phyloP scores from a whole-genome alignment of 1,139 yeast species.

The Pichia cactophila region DNA sequence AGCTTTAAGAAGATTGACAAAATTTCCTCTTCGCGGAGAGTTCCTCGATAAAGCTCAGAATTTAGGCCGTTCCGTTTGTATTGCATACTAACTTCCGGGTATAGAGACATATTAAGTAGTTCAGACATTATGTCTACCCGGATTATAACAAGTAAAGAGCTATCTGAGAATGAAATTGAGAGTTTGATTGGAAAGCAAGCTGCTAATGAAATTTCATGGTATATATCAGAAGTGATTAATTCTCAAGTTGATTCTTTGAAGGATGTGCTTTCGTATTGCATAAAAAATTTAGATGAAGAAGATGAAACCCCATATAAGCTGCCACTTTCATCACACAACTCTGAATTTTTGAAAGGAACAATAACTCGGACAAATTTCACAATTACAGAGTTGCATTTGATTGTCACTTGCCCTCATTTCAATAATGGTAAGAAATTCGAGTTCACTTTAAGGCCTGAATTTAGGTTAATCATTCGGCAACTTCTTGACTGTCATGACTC shows the following conservation, averaged over 20 bases:
- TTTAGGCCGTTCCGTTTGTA: too few relatives aligned
- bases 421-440: slow-evolving; percentile 22
- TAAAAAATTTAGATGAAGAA: slow-evolving; percentile 21
- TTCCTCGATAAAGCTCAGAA: too few relatives aligned
- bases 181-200: slow-evolving; percentile 9
- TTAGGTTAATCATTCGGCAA: slow-evolving; percentile 23
- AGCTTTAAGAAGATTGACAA: too few relatives aligned
- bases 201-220: slow-evolving; percentile 24
- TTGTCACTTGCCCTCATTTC: slow-evolving; percentile 20
- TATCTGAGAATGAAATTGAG: slow-evolving; percentile 7
- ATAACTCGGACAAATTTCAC: slow-evolving; percentile 24
- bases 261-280: slow-evolving; percentile 23
- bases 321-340: slow-evolving; percentile 29
- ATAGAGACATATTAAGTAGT: too few relatives aligned
- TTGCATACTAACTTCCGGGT: too few relatives aligned
- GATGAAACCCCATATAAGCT: slow-evolving; percentile 23
- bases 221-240: slow-evolving; percentile 23
- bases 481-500: slow-evolving; percentile 28
- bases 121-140: slow-evolving; percentile 20
- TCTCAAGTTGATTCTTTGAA: slow-evolving; percentile 26
- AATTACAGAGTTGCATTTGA: slow-evolving; percentile 22
- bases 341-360: slow-evolving; percentile 28
- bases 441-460: slow-evolving; percentile 18
- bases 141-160: slow-evolving; percentile 12
- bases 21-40: too few relatives aligned